Evolutionary conservation across 2,329 filamentous ascomycete species (phyloP), one percentile per base, ranked within the genome.

Genomic region (Trichoderma gracile): DNA sequence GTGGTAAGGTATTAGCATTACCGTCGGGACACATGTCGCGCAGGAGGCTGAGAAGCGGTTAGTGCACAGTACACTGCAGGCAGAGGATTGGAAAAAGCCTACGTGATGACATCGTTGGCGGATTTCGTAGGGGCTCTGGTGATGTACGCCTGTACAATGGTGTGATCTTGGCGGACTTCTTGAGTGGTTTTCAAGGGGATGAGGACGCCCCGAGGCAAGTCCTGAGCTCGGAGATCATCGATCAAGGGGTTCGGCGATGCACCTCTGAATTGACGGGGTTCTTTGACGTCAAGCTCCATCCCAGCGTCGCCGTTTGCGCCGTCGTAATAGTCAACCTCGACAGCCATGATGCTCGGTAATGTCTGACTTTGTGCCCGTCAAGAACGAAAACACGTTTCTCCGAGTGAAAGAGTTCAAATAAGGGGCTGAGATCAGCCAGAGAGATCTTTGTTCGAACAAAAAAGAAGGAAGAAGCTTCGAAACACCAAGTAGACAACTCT

Each of bases 51-150:
- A 38, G 40, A 58, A 30, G 10, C 23, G 40, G 59, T 74, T 54
- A 73, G 70, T 63, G 27, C 17, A 23, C 12, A n/a, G 15, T 47
- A n/a, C 14, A 15, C 25, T 12, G 33, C 19, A 19, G n/a, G 15
- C 17, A 43, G 21, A 23, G 10, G 21, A 19, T 17, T n/a, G 25
- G 23, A 8, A 27, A 52, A 12, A 12, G 81, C 86, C 75, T 79
- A 93, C 90, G 84, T 87, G 73, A 95, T 84, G 72, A 92, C 84
- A 68, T 84, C 82, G 75, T 90, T 92, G 69, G 90, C 89, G 70
- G 84, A 82, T 76, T 88, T 90, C 68, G 87, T 85, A 53, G 90
- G 90, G 62, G 90, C 84, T 71, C 89, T 84, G 56, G 91, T 89
- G 67, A 92, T 86, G 74, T 89, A 90, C 61, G 88, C 88, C 65